Base-by-base conservation (phyloP, 768 basidiomycete genomes). In the Collybia nuda region DNA sequence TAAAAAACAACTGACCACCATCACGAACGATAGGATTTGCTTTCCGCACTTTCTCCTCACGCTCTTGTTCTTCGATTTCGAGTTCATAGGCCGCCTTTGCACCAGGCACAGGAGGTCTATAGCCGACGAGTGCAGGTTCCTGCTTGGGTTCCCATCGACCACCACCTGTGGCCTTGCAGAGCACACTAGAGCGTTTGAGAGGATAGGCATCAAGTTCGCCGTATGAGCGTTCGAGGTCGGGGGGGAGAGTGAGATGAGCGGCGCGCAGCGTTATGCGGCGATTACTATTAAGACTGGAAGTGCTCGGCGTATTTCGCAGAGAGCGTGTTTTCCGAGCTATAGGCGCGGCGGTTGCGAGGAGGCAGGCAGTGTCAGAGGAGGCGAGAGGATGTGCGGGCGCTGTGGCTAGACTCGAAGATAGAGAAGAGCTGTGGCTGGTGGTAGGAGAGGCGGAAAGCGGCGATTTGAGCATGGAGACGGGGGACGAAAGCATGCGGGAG, bases 131-230 rank as follows among this genome's bases (percentile, higher is more conserved):
- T 54, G 67, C 69, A 1, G 75, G 69, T 8, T 67, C 66, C 24
- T 75, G 77, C 59, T 84, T 85, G 28, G 90, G 89, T 56, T 81
- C 79, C 89, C 89, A 91, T 28, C 90, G 81, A 14, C 89, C 89
- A 12, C 88, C 88, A 40, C 90, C 89, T 17, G 81, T 80, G 1
- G 84, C 85, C 58, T 91, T 92, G 71, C 89, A 92, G 12, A 89
- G 75, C 43, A 78, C 71, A 57, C 79, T 81, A 2, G 83, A 79
- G 48, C 82, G 80, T 38, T 78, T 75, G 18, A 91, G 79, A 2
- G 89, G 89, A 57, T 91, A 91, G 1, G 85, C 78, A 44, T 84
- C 83, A 23, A 91, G 76, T 62, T 87, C 86, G 52, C 87, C 87
- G 50, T 80, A 82, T 1, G 81, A 81, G 48, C 73, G 77, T 51